These are phyloP conservation scores for Lactuca saligna DNA, from an alignment of 129 eudicot species.

Conservation along the genomic window DNA sequence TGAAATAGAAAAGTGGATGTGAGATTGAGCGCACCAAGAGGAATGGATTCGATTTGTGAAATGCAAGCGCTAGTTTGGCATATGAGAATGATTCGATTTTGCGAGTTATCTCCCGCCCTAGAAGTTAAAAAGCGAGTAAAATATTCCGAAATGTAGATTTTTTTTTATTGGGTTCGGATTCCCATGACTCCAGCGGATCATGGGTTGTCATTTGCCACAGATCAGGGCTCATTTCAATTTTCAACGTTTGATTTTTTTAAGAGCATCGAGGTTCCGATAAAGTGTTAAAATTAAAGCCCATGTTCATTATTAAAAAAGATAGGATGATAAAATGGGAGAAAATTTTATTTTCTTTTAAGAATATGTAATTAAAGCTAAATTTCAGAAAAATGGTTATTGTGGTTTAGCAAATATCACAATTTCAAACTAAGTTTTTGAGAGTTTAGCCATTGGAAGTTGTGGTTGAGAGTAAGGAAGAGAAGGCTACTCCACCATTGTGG, in stretches of 20 bases:
- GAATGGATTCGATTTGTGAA: not conserved
- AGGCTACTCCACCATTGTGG: not conserved
- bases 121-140: conserved; percentile 9
- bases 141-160: not conserved
- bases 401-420: no score
- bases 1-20: conserved; percentile 20
- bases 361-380: no score
- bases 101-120: conserved; percentile 21
- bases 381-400: no score
- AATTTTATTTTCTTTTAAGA: no score
- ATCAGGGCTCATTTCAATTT: no score
- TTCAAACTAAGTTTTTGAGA: no score
- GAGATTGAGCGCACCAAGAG: conserved; percentile 35
- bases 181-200: not conserved
- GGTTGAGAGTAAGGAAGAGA: not conserved
- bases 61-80: not conserved
- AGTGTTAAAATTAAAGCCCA: no score
- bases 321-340: no score
- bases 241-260: no score
- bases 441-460: not conserved
- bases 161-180: conserved; percentile 3
- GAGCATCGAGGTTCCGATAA: no score
- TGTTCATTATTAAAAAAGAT: no score
- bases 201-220: not conserved
- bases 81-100: conserved; percentile 5